Evolutionary conservation across 371 early-diverging fungal genomes (phyloP).

Genomic region (Rhizopus microsporus): DNA sequence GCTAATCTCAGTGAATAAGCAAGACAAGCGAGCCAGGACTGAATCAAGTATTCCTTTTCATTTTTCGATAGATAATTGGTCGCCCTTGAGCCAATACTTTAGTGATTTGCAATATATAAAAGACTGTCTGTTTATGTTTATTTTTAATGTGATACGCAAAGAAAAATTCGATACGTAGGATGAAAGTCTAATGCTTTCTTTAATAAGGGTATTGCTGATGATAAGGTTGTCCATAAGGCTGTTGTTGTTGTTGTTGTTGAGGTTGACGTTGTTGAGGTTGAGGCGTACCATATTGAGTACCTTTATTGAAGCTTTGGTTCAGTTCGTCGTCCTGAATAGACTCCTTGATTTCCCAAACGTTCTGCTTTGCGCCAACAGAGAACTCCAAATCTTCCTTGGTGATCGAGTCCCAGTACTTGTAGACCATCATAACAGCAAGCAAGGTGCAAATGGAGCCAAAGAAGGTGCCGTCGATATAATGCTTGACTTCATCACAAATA

Average conservation of each 20-base stretch:
- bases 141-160: no score
- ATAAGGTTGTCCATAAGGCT: slow-evolving; percentile 12
- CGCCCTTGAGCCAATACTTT: no score
- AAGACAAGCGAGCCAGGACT: no score
- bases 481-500: slow-evolving; percentile 87
- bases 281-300: slow-evolving; percentile 13
- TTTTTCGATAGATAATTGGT: no score
- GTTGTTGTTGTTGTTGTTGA: slow-evolving; percentile 27
- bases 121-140: no score
- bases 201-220: slow-evolving; percentile 21
- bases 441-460: slow-evolving; percentile 92
- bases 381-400: slow-evolving; percentile 98
- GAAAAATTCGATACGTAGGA: no score
- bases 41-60: no score
- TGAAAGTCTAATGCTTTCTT: neutral
- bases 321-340: slow-evolving; percentile 61
- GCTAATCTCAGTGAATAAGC: no score
- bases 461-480: slow-evolving; percentile 96
- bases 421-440: slow-evolving; percentile 97
- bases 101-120: no score
- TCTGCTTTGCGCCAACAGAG: slow-evolving; percentile 86
- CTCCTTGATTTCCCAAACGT: slow-evolving; percentile 94
- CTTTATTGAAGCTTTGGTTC: slow-evolving; percentile 25
- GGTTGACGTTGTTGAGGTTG: slow-evolving; percentile 15
- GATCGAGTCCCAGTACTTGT: slow-evolving; percentile 98